Conservation (phyloP, 352 stramenopile genomes). For the Pythium biforme region DNA sequence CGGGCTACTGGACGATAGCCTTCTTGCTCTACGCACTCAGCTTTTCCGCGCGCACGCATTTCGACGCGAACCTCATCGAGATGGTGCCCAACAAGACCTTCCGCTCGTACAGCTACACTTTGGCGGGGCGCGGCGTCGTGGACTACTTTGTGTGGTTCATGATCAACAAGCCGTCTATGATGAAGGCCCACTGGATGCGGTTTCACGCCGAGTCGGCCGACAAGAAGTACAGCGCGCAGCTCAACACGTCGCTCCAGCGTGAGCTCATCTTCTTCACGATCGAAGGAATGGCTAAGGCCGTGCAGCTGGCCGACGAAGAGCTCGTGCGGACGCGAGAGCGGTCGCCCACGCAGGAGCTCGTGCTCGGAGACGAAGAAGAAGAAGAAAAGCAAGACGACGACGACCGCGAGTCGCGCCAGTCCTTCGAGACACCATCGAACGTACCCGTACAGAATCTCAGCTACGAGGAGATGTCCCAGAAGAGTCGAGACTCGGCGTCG, state of each 20-base stretch:
- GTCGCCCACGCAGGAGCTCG: constrained; percentile 49
- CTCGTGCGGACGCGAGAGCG: constrained; percentile 40
- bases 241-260: constrained; percentile 85
- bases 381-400: constrained; percentile 16
- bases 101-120: constrained; percentile 60
- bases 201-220: constrained; percentile 78
- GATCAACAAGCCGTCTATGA: constrained; percentile 67
- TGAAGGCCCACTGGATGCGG: constrained; percentile 62
- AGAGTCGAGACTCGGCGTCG: background rate
- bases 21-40: constrained; percentile 78
- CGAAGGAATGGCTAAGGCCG: constrained; percentile 77
- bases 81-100: constrained; percentile 58
- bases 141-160: constrained; percentile 89
- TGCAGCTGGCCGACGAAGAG: constrained; percentile 71
- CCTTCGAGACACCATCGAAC: constrained; percentile 13
- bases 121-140: constrained; percentile 62
- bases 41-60: constrained; percentile 55
- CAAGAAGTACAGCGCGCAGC: constrained; percentile 81
- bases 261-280: constrained; percentile 92
- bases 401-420: background rate
- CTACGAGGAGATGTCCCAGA: background rate
- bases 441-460: constrained; percentile 21
- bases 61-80: constrained; percentile 29
- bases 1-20: constrained; percentile 79
- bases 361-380: constrained; percentile 26